These are phyloP conservation scores for Triglochin maritima DNA, from an alignment of 106 monocot species.

Conservation along the genomic window DNA sequence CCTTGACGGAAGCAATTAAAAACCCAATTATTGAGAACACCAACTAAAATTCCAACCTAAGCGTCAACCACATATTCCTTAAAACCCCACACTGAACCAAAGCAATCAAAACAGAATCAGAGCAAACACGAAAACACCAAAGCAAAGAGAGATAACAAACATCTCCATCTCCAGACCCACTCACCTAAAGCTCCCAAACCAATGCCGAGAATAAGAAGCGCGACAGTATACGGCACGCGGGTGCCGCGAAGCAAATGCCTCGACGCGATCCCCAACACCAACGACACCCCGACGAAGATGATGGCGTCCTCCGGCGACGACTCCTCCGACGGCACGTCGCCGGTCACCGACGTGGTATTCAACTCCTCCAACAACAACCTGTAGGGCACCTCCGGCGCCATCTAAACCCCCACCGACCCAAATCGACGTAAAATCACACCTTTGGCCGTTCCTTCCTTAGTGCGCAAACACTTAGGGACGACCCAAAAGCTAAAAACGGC, in stretches of 20 bases:
- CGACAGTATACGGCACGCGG: slow-evolving; percentile 88
- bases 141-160: neutral
- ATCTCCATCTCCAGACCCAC: neutral
- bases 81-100: neutral
- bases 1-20: neutral
- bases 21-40: neutral
- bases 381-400: slow-evolving; percentile 16
- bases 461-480: too few species aligned
- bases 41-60: neutral
- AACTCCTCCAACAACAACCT: neutral
- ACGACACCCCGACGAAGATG: slow-evolving; percentile 71
- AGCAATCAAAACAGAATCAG: neutral
- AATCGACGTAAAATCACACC: too few species aligned
- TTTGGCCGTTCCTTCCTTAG: too few species aligned
- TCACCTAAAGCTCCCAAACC: slow-evolving; percentile 69
- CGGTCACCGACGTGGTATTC: neutral
- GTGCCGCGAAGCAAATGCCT: slow-evolving; percentile 76
- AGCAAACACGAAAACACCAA: neutral
- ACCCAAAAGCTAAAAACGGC: too few species aligned
- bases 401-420: neutral
- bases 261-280: slow-evolving; percentile 77
- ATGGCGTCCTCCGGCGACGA: slow-evolving; percentile 64
- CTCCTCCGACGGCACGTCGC: neutral
- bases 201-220: slow-evolving; percentile 71
- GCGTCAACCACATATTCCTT: neutral